These are phyloP conservation scores for Takakia lepidozioides DNA, from an alignment of 225 moss, liverwort and hornwort genomes.

Conservation along the genomic window DNA sequence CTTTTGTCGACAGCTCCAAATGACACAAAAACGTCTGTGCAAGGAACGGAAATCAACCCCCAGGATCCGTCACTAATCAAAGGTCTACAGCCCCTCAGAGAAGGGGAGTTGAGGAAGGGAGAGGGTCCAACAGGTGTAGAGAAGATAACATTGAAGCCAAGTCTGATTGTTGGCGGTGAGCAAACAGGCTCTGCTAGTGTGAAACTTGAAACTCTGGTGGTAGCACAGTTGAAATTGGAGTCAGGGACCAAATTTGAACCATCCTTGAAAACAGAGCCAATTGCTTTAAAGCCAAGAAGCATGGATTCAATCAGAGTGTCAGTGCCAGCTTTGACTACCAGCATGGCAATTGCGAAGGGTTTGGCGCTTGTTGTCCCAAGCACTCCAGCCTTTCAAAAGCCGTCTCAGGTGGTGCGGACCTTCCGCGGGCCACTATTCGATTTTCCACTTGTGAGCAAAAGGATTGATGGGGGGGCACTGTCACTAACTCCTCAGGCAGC, in stretches of 20 bases:
- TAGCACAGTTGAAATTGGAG: constrained; percentile 25
- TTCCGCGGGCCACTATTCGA: constrained; percentile 83
- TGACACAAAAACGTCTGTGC: constrained; percentile 11
- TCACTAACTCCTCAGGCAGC: constrained; percentile 52
- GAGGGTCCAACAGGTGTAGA: constrained; percentile 17
- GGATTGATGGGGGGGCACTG: constrained; percentile 56
- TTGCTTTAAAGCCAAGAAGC: constrained; percentile 18
- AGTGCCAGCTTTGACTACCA: constrained; percentile 19
- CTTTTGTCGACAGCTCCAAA: constrained; percentile 14
- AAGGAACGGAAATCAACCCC: constrained; percentile 10
- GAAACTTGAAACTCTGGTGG: constrained; percentile 21
- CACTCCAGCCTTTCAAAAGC: constrained; percentile 33
- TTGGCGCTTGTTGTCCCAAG: constrained; percentile 23
- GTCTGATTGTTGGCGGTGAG: constrained; percentile 29
- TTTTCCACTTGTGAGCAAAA: constrained; percentile 63
- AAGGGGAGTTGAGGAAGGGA: constrained; percentile 28
- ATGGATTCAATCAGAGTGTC: constrained; percentile 20
- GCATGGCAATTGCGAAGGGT: constrained; percentile 28
- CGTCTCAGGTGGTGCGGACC: constrained; percentile 41
- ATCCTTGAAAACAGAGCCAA: constrained; percentile 25
- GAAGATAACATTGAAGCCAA: constrained; percentile 4
- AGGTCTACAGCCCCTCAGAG: constrained; percentile 18
- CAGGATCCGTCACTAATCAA: constrained; percentile 21
- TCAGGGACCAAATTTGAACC: constrained; percentile 28
- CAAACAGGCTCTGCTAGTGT: constrained; percentile 15